A percentile compares a stretch with the other conserved stretches of the same genome.
Evolutionary conservation across 495 filamentous ascomycete species (phyloP).

Genomic region (Bathelium albidoporum): DNA sequence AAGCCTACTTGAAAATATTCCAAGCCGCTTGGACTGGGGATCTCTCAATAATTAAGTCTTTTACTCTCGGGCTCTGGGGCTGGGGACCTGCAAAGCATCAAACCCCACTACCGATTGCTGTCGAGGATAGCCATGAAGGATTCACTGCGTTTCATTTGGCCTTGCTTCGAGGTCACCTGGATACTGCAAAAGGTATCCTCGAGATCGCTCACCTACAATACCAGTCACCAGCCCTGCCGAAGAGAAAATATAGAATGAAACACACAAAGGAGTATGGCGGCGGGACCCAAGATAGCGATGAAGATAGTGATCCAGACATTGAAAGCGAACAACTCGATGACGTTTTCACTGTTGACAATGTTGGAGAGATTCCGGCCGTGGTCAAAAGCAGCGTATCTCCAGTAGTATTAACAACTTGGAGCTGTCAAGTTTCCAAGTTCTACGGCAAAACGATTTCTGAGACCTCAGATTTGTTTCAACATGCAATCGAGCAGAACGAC

Average conservation of each 20-base stretch:
- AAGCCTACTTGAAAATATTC: conserved; percentile 49
- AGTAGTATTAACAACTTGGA: conserved; percentile 33
- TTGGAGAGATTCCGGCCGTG: conserved; percentile 52
- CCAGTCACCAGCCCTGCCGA: conserved; percentile 33
- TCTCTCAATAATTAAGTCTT: conserved; percentile 43
- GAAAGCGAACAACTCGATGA: conserved; percentile 42
- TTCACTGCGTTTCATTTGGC: conserved; percentile 55
- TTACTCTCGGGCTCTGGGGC: conserved; percentile 39
- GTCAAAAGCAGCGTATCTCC: conserved; percentile 51
- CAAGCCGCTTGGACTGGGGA: conserved; percentile 63
- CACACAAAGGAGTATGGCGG: conserved; percentile 27
- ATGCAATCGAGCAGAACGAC: conserved; percentile 34
- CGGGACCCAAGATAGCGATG: conserved; percentile 30
- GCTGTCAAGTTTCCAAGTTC: conserved; percentile 25
- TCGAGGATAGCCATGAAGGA: conserved; percentile 33
- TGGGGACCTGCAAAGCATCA: conserved; percentile 29
- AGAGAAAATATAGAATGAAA: conserved; percentile 39
- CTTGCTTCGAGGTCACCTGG: conserved; percentile 49
- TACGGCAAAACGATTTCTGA: conserved; percentile 20
- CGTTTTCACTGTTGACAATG: conserved; percentile 58
- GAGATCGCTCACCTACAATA: conserved; percentile 59
- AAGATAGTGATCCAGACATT: conserved; percentile 38
- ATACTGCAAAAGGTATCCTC: conserved; percentile 51
- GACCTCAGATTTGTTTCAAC: conserved; percentile 21
- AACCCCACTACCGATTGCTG: conserved; percentile 51